Evolutionary conservation across 2,329 filamentous ascomycete genomes (phyloP), one percentile per base, ranked within the genome.

Genomic region (Onygena corvina): DNA sequence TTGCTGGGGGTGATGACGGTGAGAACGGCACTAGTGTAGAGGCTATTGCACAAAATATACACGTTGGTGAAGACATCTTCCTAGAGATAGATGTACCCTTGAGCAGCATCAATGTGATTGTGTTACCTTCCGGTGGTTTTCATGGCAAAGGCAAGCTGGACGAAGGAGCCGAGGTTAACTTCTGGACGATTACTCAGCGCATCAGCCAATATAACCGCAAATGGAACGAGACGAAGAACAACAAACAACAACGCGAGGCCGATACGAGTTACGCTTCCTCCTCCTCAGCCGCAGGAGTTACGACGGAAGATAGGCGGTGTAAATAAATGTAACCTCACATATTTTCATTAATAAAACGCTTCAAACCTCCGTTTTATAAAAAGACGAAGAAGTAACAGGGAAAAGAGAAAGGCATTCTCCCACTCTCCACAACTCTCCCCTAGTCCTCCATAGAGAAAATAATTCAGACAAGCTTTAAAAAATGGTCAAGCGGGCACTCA

Each of bases 31-130:
- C 71, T 57, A 76, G 76, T 29, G 74, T 67, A 30, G 64, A 56
- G 18, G 76, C 71, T 54, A 80, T 80, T 50, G 61, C 69, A 67
- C 77, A 81, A 62, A 81, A 81, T 12, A 76, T 73, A 59, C 77
- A 81, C 16, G 12, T 18, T 40, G 35, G 16, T 27, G 36, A 42
- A n/a, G 21, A 14, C 36, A 42, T 42, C 16, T 14, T 42, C 20
- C 27, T 25, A 9, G 3, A 3, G 18, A 12, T 5, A 23, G 2
- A n/a, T 27, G 6, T 36, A 36, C 21, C 16, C 3, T 18, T 36
- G 21, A 18, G 6, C n/a, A 11, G 34, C 16, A 12, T 11, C 18
- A 4, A 11, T n/a, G 18, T 11, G 21, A 38, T 38, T 20, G 8
- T 21, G 16, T 38, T 20, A 11, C 23, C 2, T 4, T 38, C 3